Percentiles rank a stretch among this genome's conserved stretches.
phyloP scores from a whole-genome alignment of 139 green algal genomes.

The Chlamydomonas schloesseri region DNA sequence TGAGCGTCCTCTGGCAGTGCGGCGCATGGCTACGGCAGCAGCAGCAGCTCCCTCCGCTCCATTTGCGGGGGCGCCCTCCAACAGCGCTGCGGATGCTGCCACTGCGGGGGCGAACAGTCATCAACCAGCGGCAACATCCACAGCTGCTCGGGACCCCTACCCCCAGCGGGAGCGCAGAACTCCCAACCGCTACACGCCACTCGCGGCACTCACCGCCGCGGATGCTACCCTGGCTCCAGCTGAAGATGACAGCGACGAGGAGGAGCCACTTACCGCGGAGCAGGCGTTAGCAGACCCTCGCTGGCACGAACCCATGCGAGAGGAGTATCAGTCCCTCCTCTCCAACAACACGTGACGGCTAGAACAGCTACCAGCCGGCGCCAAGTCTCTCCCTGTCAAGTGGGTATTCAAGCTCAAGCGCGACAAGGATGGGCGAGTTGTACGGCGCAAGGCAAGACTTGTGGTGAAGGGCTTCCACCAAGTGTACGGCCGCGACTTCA shows the following conservation, averaged over 20 bases:
- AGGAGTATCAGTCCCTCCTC: not conserved
- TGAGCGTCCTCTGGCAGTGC: not conserved
- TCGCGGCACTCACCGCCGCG: no score
- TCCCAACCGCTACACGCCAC: not conserved
- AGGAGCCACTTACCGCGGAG: not conserved
- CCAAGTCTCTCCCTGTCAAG: conserved; percentile 14
- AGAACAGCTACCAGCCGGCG: not conserved
- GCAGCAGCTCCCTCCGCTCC: not conserved
- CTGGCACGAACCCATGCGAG: not conserved
- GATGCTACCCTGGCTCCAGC: not conserved
- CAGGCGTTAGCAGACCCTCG: not conserved
- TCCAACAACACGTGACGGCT: not conserved
- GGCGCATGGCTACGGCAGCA: not conserved
- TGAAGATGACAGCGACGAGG: not conserved
- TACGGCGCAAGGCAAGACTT: conserved; percentile 58
- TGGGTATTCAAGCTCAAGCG: conserved; percentile 51
- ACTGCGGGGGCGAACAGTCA: not conserved
- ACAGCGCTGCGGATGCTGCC: not conserved
- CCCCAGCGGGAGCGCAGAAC: not conserved
- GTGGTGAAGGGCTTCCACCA: conserved; percentile 62
- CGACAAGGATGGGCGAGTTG: conserved; percentile 17
- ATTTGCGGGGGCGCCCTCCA: not conserved
- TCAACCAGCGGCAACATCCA: not conserved
- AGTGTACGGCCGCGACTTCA: conserved; percentile 28
- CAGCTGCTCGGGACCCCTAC: no score